These are phyloP conservation scores for Gonium pectorale DNA, from an alignment of 139 green algal genomes.

Conservation along the genomic window DNA sequence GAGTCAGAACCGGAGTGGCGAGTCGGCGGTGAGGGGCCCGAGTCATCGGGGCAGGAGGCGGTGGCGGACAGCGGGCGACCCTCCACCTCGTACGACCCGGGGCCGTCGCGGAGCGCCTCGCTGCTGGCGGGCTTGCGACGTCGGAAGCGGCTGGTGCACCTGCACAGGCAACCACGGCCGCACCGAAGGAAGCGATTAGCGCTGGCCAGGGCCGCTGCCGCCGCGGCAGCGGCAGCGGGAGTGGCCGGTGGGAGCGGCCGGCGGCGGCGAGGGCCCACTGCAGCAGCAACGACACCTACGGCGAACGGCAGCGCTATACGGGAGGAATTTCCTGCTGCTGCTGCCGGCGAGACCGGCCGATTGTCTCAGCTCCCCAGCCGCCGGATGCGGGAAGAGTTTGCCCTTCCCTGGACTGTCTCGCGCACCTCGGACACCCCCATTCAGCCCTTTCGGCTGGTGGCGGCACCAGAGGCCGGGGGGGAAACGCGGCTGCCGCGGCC, in stretches of 20 bases:
- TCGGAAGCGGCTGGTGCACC: not conserved
- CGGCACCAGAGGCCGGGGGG: not conserved
- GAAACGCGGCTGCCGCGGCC: not conserved
- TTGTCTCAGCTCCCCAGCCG: no score
- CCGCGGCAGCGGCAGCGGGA: not conserved
- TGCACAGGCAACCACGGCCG: not conserved
- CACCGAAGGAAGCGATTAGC: not conserved
- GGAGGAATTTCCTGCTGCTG: no score
- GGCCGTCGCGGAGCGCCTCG: not conserved
- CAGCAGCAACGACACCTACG: not conserved
- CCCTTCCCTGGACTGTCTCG: conserved; percentile 13
- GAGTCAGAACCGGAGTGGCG: not conserved
- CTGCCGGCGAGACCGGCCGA: no score
- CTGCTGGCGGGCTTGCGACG: conserved; percentile 7
- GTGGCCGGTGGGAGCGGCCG: not conserved
- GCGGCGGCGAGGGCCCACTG: not conserved
- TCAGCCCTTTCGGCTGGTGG: not conserved
- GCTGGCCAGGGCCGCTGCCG: not conserved
- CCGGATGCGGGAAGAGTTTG: not conserved
- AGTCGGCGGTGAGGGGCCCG: not conserved
- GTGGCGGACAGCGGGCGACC: not conserved
- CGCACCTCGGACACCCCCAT: conserved; percentile 16
- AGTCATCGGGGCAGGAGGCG: not conserved
- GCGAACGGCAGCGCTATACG: no score
- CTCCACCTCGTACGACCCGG: conserved; percentile 1